Conservation (phyloP, 2,329 filamentous ascomycete species). For the Macrophomina pseudophaseolina region DNA sequence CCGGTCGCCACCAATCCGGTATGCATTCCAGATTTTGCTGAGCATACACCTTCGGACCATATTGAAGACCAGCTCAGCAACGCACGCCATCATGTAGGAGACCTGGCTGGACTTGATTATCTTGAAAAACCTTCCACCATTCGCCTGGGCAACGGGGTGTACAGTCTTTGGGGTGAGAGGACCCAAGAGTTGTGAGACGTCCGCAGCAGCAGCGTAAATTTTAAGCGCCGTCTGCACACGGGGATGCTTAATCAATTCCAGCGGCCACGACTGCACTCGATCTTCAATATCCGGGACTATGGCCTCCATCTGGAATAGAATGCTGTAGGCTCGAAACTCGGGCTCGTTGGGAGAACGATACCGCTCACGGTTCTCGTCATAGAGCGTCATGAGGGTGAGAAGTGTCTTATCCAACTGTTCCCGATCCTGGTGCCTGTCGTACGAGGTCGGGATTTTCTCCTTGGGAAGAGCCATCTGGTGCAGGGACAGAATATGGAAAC, state of each 20-base stretch:
- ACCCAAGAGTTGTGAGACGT: conserved; percentile 57
- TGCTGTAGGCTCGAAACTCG: conserved; percentile 68
- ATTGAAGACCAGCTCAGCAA: conserved; percentile 67
- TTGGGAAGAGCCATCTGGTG: conserved; percentile 59
- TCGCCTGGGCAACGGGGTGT: conserved; percentile 62
- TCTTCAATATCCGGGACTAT: conserved; percentile 60
- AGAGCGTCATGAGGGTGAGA: conserved; percentile 65
- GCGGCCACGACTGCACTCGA: conserved; percentile 61
- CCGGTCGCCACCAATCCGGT: conserved; percentile 56
- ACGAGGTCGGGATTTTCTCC: conserved; percentile 36
- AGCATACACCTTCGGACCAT: conserved; percentile 62
- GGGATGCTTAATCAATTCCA: conserved; percentile 54
- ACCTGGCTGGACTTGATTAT: conserved; percentile 60
- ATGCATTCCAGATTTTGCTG: conserved; percentile 60
- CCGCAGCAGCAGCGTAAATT: conserved; percentile 61
- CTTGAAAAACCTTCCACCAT: conserved; percentile 64
- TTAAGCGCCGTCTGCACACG: conserved; percentile 63
- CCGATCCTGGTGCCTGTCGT: conserved; percentile 62
- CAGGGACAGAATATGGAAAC: conserved; percentile 67
- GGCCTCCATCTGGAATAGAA: conserved; percentile 59
- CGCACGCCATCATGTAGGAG: conserved; percentile 68
- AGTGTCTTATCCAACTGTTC: conserved; percentile 69
- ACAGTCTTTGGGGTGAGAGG: conserved; percentile 55
- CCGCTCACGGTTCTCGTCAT: conserved; percentile 57
- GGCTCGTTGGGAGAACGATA: conserved; percentile 62